Evolutionary conservation across 1,139 yeast species (phyloP), one percentile per base, ranked within the genome.

Genomic region (Wickerhamomyces sp.): DNA sequence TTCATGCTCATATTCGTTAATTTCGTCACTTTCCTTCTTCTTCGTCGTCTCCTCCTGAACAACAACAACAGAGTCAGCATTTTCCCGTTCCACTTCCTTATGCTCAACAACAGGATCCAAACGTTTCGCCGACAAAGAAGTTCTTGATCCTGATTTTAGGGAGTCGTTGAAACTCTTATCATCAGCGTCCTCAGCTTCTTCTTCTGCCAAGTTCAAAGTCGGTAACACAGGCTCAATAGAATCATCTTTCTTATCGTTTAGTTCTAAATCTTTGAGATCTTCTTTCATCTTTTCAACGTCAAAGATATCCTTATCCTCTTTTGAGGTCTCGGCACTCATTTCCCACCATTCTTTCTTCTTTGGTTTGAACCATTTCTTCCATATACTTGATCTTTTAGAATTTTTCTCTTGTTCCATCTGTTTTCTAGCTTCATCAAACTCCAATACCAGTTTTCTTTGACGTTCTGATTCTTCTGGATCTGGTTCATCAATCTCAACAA

Each of bases 401-500:
- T 64, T 68, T 30, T 59, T 46, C 27, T 57, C 58, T 38, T 70
- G 70, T 26, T 66, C 59, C 62, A 74, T 62, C 44, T 73, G 75
- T 38, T 78, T 79, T 39, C 86, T 72, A 1, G 95, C 95, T 47
- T 82, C 88, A 45, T 87, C 95, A 48, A 88, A 84, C 52, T 91
- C 97, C 39, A 70, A 68, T 16, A 91, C 70, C 47, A 91, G 66
- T 53, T 86, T 79, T 41, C 96, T 68, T 51, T 88, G 93, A 37
- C 75, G 77, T 47, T 87, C 88, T 16, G 78, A 74, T 53, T 82
- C 79, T 46, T 86, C 96, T 3, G 95, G 88, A 57, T 91, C 96
- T 0, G 96, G 95, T 51, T 91, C 96, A 54, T 89, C 97, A 45
- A 93, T 89, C 59, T 93, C 99, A 13, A 85, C 81, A 57, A 93